Conservation (phyloP, 805 yeast genomes). For the Metschnikowia bowlesiae region DNA sequence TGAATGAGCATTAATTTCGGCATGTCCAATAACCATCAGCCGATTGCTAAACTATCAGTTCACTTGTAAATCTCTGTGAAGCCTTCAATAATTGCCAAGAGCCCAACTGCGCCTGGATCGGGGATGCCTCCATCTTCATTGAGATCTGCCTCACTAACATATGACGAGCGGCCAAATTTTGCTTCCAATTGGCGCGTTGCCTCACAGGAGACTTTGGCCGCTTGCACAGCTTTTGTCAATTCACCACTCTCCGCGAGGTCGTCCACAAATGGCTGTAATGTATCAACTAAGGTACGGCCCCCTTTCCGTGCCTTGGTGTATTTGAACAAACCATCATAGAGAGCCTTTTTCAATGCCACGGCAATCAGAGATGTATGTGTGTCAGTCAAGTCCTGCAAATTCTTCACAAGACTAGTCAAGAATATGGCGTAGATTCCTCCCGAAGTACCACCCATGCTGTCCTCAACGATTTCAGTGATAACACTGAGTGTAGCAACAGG, state of each 20-base stretch:
- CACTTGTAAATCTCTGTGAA: conserved; percentile 17
- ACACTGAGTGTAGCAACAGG: conserved; percentile 59
- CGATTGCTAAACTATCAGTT: not conserved
- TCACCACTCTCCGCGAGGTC: conserved; percentile 49
- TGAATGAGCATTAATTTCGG: conserved; percentile 1
- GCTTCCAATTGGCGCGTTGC: conserved; percentile 72
- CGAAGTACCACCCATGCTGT: conserved; percentile 96
- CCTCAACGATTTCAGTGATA: conserved; percentile 79
- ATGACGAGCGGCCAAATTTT: conserved; percentile 90
- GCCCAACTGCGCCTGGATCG: conserved; percentile 93
- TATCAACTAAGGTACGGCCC: conserved; percentile 84
- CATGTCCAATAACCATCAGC: not conserved
- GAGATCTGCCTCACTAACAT: conserved; percentile 64
- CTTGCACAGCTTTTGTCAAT: conserved; percentile 55
- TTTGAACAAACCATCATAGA: conserved; percentile 64
- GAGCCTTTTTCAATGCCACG: conserved; percentile 51
- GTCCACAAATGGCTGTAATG: conserved; percentile 81
- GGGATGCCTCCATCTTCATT: conserved; percentile 68
- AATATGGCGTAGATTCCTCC: conserved; percentile 90
- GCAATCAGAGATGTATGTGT: conserved; percentile 35
- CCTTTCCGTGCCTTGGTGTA: conserved; percentile 89
- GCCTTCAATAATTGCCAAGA: conserved; percentile 56
- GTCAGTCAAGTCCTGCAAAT: conserved; percentile 37
- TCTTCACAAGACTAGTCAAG: conserved; percentile 67
- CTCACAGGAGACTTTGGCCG: conserved; percentile 74